Conservation (phyloP, 306 rosid genomes). For the Arachis stenosperma region DNA sequence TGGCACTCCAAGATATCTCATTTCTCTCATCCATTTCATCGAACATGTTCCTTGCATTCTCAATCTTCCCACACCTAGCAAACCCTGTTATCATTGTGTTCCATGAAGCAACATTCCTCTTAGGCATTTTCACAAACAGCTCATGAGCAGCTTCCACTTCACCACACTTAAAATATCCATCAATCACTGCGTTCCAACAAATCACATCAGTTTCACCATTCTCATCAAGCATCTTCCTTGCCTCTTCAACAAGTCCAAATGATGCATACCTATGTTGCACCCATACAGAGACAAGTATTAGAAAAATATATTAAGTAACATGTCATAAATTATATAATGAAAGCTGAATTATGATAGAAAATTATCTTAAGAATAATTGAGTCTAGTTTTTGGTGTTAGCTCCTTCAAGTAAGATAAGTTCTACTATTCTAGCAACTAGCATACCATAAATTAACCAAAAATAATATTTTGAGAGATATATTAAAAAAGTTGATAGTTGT, state of each 20-base stretch:
- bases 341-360: too few relatives aligned
- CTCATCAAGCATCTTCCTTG: constrained; percentile 45
- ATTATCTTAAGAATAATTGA: too few relatives aligned
- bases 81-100: constrained; percentile 65
- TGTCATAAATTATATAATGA: too few relatives aligned
- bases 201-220: constrained; percentile 47
- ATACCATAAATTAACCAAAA: too few relatives aligned
- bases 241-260: constrained; percentile 48
- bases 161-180: constrained; percentile 57
- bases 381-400: too few relatives aligned
- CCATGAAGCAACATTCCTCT: constrained; percentile 56
- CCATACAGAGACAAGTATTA: too few relatives aligned
- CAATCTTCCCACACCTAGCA: constrained; percentile 54
- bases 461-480: too few relatives aligned
- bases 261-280: constrained; percentile 41
- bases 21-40: constrained; percentile 56
- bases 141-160: constrained; percentile 53
- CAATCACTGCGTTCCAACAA: constrained; percentile 69
- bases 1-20: constrained; percentile 71
- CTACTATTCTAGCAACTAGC: too few relatives aligned
- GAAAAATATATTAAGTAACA: too few relatives aligned
- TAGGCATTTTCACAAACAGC: constrained; percentile 46
- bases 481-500: too few relatives aligned
- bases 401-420: too few relatives aligned
- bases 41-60: constrained; percentile 52